Conservation (phyloP, 371 early-diverging fungal species). For the Quaeritorhiza haematococci region DNA sequence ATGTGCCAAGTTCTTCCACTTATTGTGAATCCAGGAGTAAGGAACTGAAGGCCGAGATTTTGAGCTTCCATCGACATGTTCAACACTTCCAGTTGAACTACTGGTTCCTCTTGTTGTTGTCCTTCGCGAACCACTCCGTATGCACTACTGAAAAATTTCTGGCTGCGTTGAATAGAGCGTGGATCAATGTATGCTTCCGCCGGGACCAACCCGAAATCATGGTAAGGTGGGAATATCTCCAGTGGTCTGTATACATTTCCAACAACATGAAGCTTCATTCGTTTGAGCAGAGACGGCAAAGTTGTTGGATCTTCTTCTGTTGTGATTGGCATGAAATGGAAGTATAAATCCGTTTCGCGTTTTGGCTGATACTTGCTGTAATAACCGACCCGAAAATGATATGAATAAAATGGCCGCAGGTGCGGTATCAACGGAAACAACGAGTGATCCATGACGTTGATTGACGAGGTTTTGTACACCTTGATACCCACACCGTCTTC, state of each 20-base stretch:
- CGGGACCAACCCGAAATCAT: conserved; percentile 47
- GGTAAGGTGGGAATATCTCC: conserved; percentile 41
- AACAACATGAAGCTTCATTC: conserved; percentile 20
- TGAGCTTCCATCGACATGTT: conserved; percentile 49
- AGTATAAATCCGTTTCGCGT: conserved; percentile 29
- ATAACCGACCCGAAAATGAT: conserved; percentile 42
- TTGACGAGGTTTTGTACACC: conserved; percentile 1
- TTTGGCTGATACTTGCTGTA: conserved; percentile 30
- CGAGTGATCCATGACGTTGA: conserved; percentile 1
- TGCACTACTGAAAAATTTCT: not conserved
- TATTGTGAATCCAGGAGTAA: conserved; percentile 38
- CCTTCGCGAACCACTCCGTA: conserved; percentile 25
- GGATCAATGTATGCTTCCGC: conserved; percentile 29
- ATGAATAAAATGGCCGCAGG: conserved; percentile 44
- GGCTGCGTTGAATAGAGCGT: no score
- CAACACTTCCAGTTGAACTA: conserved; percentile 26
- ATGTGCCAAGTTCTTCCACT: conserved; percentile 41
- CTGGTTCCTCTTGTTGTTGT: conserved; percentile 7
- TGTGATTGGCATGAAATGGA: conserved; percentile 44
- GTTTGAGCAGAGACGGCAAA: conserved; percentile 14
- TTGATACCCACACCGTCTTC: conserved; percentile 12
- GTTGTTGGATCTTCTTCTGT: conserved; percentile 28
- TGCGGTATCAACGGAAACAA: conserved; percentile 24
- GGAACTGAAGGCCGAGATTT: conserved; percentile 36
- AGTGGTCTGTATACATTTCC: conserved; percentile 41